These are phyloP conservation scores for Daldinia grandis DNA, from an alignment of 495 filamentous ascomycete species.

Conservation along the genomic window DNA sequence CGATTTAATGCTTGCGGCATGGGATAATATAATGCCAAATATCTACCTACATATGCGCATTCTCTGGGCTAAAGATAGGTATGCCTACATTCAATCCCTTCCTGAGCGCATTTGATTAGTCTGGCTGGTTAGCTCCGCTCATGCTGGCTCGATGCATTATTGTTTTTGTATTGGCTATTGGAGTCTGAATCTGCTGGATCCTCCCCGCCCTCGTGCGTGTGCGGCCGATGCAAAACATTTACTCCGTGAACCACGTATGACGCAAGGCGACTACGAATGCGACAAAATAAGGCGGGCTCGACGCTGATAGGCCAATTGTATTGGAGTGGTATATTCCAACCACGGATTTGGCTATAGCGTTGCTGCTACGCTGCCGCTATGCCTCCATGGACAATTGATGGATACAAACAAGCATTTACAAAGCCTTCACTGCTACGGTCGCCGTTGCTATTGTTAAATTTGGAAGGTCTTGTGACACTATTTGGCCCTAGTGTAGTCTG, in stretches of 20 bases:
- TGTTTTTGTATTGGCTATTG: conserved; percentile 13
- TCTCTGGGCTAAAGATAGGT: background rate
- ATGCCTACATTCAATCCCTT: background rate
- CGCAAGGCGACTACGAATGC: conserved; percentile 37
- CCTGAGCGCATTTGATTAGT: background rate
- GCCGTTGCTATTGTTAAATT: conserved; percentile 1
- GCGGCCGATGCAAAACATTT: conserved; percentile 33
- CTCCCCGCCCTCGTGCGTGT: conserved; percentile 6
- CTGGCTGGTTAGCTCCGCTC: conserved; percentile 3
- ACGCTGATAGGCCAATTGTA: conserved; percentile 45
- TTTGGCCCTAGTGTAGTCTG: conserved; percentile 10
- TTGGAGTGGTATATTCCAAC: conserved; percentile 23
- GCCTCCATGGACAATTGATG: conserved; percentile 2
- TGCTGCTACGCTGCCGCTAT: background rate
- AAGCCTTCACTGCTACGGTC: background rate
- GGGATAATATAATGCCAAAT: conserved; percentile 3
- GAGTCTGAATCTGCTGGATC: conserved; percentile 20
- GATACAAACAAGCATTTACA: background rate
- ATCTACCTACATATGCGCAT: too few species aligned
- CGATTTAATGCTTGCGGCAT: background rate
- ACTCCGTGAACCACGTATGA: conserved; percentile 40
- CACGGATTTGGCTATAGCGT: conserved; percentile 7
- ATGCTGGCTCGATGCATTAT: conserved; percentile 20
- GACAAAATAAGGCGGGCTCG: conserved; percentile 25
- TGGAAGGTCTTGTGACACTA: conserved; percentile 24